Percentiles rank a stretch among this genome's conserved stretches.
phyloP scores from a whole-genome alignment of 345 rosid genomes.

The Melaleuca alternifolia region DNA sequence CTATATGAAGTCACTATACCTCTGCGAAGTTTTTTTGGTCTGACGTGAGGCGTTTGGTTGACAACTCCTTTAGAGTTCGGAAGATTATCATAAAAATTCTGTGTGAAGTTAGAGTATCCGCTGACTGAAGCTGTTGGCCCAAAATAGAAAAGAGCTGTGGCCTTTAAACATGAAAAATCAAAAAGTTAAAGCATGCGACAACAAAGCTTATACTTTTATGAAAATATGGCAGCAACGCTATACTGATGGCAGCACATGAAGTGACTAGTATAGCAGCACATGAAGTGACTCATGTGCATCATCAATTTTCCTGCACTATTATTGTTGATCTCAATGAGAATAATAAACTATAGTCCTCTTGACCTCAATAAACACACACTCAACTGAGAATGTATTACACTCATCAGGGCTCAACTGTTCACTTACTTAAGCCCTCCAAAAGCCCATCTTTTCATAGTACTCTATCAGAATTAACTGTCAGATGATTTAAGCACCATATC shows the following conservation, averaged over 20 bases:
- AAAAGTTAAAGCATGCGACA: slow-evolving; percentile 3
- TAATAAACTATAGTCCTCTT: background rate
- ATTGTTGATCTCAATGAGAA: background rate
- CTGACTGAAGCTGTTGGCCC: slow-evolving; percentile 76
- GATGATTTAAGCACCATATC: background rate
- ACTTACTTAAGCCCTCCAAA: background rate
- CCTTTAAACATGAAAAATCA: slow-evolving; percentile 39
- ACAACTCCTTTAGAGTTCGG: slow-evolving; percentile 84
- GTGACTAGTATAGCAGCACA: background rate
- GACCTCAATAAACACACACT: background rate
- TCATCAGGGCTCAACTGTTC: background rate
- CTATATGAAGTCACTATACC: slow-evolving; percentile 24
- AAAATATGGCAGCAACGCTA: background rate
- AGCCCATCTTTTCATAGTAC: background rate
- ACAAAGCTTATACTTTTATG: background rate
- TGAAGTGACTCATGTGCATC: background rate
- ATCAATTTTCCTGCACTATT: background rate
- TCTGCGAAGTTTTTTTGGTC: slow-evolving; percentile 77
- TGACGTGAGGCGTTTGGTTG: slow-evolving; percentile 82
- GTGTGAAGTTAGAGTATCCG: slow-evolving; percentile 77
- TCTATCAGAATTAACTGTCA: background rate
- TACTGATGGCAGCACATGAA: background rate
- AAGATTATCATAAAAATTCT: slow-evolving; percentile 86
- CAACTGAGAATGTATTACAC: background rate
- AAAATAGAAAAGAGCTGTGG: slow-evolving; percentile 74